phyloP scores from a whole-genome alignment of 1,284 basidiomycete genomes.

The Stereum hirsutum region DNA sequence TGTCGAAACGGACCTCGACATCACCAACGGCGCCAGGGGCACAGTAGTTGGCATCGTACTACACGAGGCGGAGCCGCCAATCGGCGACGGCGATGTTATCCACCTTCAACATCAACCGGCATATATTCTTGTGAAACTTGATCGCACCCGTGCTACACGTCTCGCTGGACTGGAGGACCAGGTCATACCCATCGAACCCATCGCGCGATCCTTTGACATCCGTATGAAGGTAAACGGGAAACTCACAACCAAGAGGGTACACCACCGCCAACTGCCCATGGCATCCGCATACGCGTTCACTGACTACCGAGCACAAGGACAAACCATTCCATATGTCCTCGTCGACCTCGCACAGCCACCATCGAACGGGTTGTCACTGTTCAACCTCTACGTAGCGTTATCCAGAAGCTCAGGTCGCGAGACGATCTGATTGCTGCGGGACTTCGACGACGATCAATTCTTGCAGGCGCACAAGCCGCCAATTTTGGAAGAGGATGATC shows the following conservation, averaged over 20 bases:
- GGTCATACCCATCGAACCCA: constrained; percentile 19
- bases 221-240: neutral
- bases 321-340: constrained; percentile 20
- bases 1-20: neutral
- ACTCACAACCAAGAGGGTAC: constrained; percentile 3
- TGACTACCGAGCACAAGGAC: constrained; percentile 23
- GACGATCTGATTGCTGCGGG: constrained; percentile 18
- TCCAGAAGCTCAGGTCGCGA: constrained; percentile 20
- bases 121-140: constrained; percentile 25
- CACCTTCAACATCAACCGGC: constrained; percentile 19
- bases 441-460: neutral
- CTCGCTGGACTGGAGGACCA: constrained; percentile 17
- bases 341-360: constrained; percentile 23
- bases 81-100: constrained; percentile 11
- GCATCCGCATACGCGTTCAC: constrained; percentile 25
- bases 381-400: constrained; percentile 24
- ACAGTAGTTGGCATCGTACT: constrained; percentile 25
- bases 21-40: constrained; percentile 22
- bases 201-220: constrained; percentile 10
- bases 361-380: constrained; percentile 14
- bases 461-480: neutral
- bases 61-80: constrained; percentile 14
- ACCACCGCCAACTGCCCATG: constrained; percentile 17
- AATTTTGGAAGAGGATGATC: neutral
- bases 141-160: constrained; percentile 14